Conservation (phyloP, 331 rosid genomes). For the Rosa hybrid region DNA sequence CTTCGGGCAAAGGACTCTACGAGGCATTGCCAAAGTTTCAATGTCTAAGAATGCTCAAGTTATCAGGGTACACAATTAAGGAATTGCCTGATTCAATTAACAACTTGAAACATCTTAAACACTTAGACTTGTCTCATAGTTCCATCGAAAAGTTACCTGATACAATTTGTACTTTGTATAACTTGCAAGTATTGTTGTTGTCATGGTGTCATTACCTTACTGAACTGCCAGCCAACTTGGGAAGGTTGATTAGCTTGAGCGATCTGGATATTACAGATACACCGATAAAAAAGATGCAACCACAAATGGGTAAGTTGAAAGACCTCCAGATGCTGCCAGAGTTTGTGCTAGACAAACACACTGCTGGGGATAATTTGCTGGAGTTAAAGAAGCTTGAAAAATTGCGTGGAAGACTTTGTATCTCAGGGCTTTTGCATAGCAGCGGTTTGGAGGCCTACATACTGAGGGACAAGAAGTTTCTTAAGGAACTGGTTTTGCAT, state of each 20-base stretch:
- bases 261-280: neutral
- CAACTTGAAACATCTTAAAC: neutral
- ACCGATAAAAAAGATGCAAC: neutral
- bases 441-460: constrained; percentile 15
- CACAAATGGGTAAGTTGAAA: neutral
- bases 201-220: neutral
- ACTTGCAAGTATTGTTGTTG: neutral
- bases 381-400: neutral
- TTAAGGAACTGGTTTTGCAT: constrained; percentile 5
- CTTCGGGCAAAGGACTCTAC: neutral
- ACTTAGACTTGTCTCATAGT: neutral
- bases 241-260: neutral
- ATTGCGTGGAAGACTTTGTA: constrained; percentile 19
- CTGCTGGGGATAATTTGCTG: neutral
- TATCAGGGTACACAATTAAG: neutral
- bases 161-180: too few species aligned
- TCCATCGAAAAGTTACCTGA: too few species aligned
- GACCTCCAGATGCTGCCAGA: neutral
- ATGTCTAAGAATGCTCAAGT: neutral
- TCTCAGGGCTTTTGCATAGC: constrained; percentile 14
- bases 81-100: neutral
- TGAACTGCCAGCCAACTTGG: neutral
- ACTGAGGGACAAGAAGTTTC: constrained; percentile 24
- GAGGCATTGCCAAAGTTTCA: neutral
- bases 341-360: neutral